These are phyloP conservation scores for Harringtonia lauricola DNA, from an alignment of 2,329 filamentous ascomycete genomes.

Conservation along the genomic window DNA sequence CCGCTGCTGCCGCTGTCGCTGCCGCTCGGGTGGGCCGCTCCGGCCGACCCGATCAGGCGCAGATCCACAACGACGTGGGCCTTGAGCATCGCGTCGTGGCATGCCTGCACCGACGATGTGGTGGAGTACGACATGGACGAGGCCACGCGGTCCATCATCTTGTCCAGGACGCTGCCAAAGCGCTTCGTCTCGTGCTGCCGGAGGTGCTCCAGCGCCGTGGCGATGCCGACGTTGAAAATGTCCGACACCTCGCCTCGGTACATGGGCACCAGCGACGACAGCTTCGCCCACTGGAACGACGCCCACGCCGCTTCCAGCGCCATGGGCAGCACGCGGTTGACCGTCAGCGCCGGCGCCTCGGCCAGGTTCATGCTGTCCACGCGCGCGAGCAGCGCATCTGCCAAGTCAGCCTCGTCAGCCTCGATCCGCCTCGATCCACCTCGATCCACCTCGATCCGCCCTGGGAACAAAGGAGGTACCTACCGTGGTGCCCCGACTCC, in stretches of 20 bases:
- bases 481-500: conserved; percentile 91
- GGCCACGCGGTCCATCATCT: conserved; percentile 59
- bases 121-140: conserved; percentile 64
- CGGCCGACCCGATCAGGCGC: conserved; percentile 56
- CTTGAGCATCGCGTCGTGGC: conserved; percentile 74
- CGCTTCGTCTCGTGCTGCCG: conserved; percentile 35
- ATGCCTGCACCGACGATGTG: conserved; percentile 71
- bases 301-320: conserved; percentile 90
- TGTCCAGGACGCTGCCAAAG: conserved; percentile 48
- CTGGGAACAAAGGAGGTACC: conserved; percentile 13
- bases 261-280: conserved; percentile 53
- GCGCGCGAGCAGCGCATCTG: conserved; percentile 77
- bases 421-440: too few species aligned
- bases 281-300: conserved; percentile 66
- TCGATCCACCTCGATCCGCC: too few species aligned
- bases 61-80: conserved; percentile 83
- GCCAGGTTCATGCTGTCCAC: conserved; percentile 58
- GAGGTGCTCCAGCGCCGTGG: conserved; percentile 52
- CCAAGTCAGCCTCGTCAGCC: not conserved
- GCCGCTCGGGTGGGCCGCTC: conserved; percentile 13
- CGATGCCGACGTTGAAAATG: conserved; percentile 78
- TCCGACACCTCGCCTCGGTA: conserved; percentile 34
- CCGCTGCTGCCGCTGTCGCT: not conserved
- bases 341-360: conserved; percentile 30
- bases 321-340: conserved; percentile 63